These are phyloP conservation scores for Vitis riparia DNA, from an alignment of 164 flowering plant genomes.

Conservation along the genomic window DNA sequence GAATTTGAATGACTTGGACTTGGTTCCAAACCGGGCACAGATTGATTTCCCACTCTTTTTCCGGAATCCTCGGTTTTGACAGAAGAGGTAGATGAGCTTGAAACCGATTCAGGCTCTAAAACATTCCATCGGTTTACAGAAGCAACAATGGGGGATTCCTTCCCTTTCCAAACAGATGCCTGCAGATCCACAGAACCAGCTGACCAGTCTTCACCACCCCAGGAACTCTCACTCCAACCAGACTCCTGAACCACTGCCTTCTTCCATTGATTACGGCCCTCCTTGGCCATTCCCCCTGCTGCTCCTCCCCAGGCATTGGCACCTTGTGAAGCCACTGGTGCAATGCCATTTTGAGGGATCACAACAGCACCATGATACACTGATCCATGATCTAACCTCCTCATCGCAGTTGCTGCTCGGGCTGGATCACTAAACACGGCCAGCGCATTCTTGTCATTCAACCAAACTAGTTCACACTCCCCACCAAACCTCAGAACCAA, in stretches of 20 bases:
- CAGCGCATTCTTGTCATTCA: constrained; percentile 92
- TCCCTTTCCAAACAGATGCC: constrained; percentile 46
- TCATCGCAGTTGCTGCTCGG: constrained; percentile 93
- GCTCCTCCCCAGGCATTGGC: constrained; percentile 57
- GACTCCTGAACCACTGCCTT: constrained; percentile 65
- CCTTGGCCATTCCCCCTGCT: constrained; percentile 29
- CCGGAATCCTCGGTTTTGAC: constrained; percentile 13
- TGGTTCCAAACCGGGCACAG: constrained; percentile 18
- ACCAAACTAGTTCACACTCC: constrained; percentile 94
- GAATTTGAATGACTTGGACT: constrained; percentile 19
- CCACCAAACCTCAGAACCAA: constrained; percentile 95
- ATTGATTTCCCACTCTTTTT: constrained; percentile 11
- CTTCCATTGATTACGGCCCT: constrained; percentile 72
- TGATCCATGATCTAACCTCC: constrained; percentile 94
- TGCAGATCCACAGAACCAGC: constrained; percentile 29
- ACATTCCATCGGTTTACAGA: constrained; percentile 63
- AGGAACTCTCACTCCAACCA: constrained; percentile 56
- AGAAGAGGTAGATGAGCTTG: constrained; percentile 26
- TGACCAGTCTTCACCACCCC: constrained; percentile 65
- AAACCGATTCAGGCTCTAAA: constrained; percentile 40
- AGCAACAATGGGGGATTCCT: constrained; percentile 46
- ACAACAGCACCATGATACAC: constrained; percentile 73
- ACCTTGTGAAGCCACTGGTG: constrained; percentile 33
- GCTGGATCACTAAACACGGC: constrained; percentile 88
- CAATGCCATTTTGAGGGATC: constrained; percentile 33